Evolutionary conservation across 1,284 basidiomycete genomes (phyloP), one percentile per base, ranked within the genome.

Genomic region (Meripilus lineatus): DNA sequence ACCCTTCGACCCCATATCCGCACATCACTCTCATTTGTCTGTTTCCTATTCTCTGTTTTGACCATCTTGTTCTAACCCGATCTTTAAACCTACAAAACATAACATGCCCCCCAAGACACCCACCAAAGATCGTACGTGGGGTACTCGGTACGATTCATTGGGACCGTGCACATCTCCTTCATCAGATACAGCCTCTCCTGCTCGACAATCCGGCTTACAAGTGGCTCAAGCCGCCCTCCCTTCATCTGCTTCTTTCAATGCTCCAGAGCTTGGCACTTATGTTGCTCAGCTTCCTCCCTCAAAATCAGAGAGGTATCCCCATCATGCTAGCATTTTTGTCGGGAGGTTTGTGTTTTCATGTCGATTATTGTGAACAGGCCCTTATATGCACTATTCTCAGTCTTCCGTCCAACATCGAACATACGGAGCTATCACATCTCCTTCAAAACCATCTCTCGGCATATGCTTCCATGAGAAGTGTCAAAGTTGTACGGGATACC

Each of bases 241-340:
- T 39, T 40, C 38, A 34, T 34, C 41, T 30, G 40, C 43, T 37
- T 46, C 43, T 34, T 64, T 64, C 44, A 61, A 61, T 28, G 45
- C 50, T 47, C 42, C 49, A 50, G 58, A 62, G 30, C 43, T 51
- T 40, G 24, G 46, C 35, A 35, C 52, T 39, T 48, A 55, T 21
- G 43, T 50, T 32, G 41, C 46, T 33, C 49, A 42, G 15, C 40
- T 49, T 22, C 38, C 46, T 30, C 57, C 50, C 64, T 55, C 45
- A 64, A 64, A 39, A 67, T 68, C 15, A 72, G 76, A 34, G 75
- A 70, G 53, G 69, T 75, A 54, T n/a, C 71, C 76, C 40, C 84
- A 87, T 55, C 81, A 89, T 51, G 79, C 84, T 26, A 88, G 84
- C 55, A 73, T 89, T 50, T 89, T 89, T 60, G 80, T 89, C 46